Evolutionary conservation across 192 early-diverging fungal genomes (phyloP), one percentile per base, ranked within the genome.

Genomic region (Oehlia diaphana): DNA sequence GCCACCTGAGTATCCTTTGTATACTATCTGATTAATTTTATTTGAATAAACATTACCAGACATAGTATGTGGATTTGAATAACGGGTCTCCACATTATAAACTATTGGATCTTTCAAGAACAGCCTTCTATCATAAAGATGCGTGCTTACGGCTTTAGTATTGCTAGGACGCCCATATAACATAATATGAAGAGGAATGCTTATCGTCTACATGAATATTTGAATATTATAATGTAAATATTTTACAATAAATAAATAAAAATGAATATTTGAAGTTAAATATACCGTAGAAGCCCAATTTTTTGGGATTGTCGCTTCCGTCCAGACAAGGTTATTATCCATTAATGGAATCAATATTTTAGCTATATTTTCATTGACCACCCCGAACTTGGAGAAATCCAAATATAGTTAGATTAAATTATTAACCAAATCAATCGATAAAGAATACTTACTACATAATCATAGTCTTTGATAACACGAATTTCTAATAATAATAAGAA

Each of bases 101-200:
- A 77, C 35, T 63, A 82, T 47, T 1, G 84, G 84, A 23, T 86
- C 82, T 23, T 62, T 81, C 31, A 84, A 53, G 7, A 69, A 35
- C 8, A 81, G 76, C 47, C 82, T 82, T 50, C 80, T 81, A 23
- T 83, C 75, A 12, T 77, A 70, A 13, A 77, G 76, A 67, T 85
- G 82, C 39, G 78, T 77, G n/a, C 81, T 81, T 13, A 77, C 75
- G 73, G 79, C 79, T 19, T 81, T 71, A 21, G 68, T 70, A 64
- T 79, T 66, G 19, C 74, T 72, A 8, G 82, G 77, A 37, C 73
- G 64, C 1, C 82, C 83, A 63, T 86, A 84, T 50, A 83, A 39
- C 21, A 80, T 63, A 64, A 86, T 86, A 28, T 83, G 78, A 72
- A 86, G 73, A 13, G 83, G 83, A 1, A 82, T 81, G 21, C 79